Evolutionary conservation across 2,329 filamentous ascomycete species (phyloP), one percentile per base, ranked within the genome.

Genomic region (Paraphaeosphaeria minitans): DNA sequence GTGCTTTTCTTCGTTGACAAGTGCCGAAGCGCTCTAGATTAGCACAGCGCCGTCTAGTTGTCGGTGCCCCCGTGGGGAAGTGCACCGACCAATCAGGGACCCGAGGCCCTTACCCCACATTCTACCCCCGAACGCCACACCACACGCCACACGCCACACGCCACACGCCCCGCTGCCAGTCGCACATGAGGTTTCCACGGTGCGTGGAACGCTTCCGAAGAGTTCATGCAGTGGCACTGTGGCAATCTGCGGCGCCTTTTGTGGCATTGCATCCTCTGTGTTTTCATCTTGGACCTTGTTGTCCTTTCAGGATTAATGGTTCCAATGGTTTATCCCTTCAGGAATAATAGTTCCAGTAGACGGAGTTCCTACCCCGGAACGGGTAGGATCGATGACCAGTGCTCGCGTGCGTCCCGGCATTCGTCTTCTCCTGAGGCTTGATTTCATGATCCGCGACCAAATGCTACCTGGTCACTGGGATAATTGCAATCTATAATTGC

Each of bases 401-500:
- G 21, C 12, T 8, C 10, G 2, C 19, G 19, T 1, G 24, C 27
- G 37, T 19, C 24, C 12, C n/a, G 14, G 27, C 22, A 29, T 46
- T 10, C 43, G 16, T 27, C 43, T 50, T 50, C 31, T 31, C 16
- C 29, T 7, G 22, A 37, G 48, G 35, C 48, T 50, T 39, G 43
- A 21, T 29, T 22, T 13, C 29, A 33, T 2, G 21, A 21, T 49
- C 24, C 29, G 29, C 29, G 46, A 29, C 29, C 48, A n/a, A 21
- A 24, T 22, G 55, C 63, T 74, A 75, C 62, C 65, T 64, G 35
- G 65, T 66, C 33, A 76, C 61, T 43, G 72, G 66, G 45, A 77
- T 69, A 21, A 77, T 68, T 1, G 74, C 75, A 60, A 77, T 71
- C 75, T 76, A 37, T n/a, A 50, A 46, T 68, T 1, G 74, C 75